Conservation (phyloP, 2,329 filamentous ascomycete species). For the Penicillium sp. region DNA sequence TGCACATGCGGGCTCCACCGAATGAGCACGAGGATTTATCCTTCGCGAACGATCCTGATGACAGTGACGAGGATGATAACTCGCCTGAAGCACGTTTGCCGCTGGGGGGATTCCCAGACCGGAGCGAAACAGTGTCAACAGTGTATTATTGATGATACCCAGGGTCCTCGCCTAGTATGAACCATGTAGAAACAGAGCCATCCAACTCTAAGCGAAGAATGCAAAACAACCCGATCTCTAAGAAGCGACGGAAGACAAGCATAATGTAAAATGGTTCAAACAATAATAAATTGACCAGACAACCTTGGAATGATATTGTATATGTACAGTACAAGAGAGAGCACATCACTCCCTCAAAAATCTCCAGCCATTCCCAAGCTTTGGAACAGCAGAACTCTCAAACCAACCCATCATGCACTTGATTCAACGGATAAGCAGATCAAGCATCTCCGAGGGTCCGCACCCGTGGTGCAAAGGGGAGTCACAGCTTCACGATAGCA, state of each 20-base stretch:
- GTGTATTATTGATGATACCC: constrained; percentile 34
- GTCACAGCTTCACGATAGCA: background rate
- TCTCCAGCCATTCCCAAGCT: constrained; percentile 11
- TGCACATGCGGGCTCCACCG: constrained; percentile 58
- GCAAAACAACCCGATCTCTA: background rate
- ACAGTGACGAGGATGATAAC: constrained; percentile 39
- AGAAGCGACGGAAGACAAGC: background rate
- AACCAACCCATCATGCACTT: background rate
- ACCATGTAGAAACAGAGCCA: too few relatives aligned
- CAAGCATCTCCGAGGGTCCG: background rate
- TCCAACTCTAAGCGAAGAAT: background rate
- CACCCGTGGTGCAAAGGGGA: background rate
- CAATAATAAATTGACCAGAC: constrained; percentile 24
- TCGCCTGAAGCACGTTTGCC: constrained; percentile 19
- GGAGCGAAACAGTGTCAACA: constrained; percentile 30
- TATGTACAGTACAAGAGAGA: constrained; percentile 30
- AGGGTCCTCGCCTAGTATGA: background rate
- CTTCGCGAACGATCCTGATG: constrained; percentile 44
- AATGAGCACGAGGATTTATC: constrained; percentile 47
- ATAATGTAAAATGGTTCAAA: constrained; percentile 33
- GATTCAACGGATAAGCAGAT: background rate
- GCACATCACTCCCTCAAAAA: constrained; percentile 5
- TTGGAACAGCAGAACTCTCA: background rate
- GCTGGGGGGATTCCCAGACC: constrained; percentile 38
- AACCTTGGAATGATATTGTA: constrained; percentile 26